Evolutionary conservation across 768 basidiomycete genomes (phyloP).

Genomic region (Naganishia kalamii): DNA sequence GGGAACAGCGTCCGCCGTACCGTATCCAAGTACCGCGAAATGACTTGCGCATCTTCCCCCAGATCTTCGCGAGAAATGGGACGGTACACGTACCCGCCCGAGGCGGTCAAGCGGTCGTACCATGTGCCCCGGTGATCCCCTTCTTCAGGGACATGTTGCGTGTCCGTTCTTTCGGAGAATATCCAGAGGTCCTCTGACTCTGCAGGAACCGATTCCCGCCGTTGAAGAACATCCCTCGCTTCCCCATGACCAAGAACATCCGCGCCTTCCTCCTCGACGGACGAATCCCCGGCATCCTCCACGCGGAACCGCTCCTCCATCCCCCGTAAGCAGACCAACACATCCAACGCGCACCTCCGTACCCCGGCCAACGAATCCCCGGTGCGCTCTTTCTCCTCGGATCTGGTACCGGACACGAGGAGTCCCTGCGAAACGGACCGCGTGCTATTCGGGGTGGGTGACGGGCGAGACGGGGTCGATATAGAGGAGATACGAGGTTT

Average conservation of each 20-base stretch:
- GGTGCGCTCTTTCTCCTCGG: constrained; percentile 1
- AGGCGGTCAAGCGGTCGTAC: constrained; percentile 20
- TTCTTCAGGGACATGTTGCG: constrained; percentile 15
- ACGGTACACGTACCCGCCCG: constrained; percentile 21
- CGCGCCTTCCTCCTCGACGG: not conserved
- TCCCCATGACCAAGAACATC: not conserved
- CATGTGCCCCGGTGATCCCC: constrained; percentile 8
- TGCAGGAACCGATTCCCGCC: constrained; percentile 37
- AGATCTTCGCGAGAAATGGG: not conserved
- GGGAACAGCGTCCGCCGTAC: constrained; percentile 29
- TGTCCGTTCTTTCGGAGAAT: constrained; percentile 26
- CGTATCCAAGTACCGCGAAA: constrained; percentile 26
- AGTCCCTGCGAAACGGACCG: not conserved
- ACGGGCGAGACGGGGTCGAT: constrained; percentile 41
- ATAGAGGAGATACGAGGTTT: constrained; percentile 23
- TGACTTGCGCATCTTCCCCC: not conserved
- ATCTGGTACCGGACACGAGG: too few relatives aligned
- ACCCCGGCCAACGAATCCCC: constrained; percentile 60
- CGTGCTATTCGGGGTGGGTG: constrained; percentile 20
- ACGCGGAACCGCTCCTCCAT: constrained; percentile 73
- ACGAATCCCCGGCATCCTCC: not conserved
- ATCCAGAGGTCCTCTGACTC: constrained; percentile 27
- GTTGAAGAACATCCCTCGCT: too few relatives aligned
- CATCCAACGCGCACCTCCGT: constrained; percentile 72
- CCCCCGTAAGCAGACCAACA: constrained; percentile 68